Percentiles rank a stretch among this genome's conserved stretches.
Conservation (phyloP, 176 grass and related monocot species). For the Secale cereale region DNA sequence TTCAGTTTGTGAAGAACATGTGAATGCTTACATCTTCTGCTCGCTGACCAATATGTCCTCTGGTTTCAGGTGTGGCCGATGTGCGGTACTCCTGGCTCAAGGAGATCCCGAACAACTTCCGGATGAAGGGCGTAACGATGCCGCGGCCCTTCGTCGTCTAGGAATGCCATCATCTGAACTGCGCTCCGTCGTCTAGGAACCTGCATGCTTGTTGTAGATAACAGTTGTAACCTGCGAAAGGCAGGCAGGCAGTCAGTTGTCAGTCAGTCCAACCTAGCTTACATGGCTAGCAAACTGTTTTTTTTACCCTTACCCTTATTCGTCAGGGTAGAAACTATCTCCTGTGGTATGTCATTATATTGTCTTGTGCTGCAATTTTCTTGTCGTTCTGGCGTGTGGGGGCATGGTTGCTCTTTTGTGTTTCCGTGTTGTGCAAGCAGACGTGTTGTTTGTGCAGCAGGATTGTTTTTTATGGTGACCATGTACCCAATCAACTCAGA, state of each 20-base stretch:
- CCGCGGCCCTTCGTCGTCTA: constrained; percentile 24
- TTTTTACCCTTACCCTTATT: constrained; percentile 19
- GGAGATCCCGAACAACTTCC: constrained; percentile 38
- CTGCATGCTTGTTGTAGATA: constrained; percentile 37
- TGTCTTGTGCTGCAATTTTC: not conserved
- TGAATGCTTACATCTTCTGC: not conserved
- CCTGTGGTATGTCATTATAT: constrained; percentile 8
- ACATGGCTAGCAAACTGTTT: not conserved
- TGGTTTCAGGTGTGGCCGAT: constrained; percentile 41
- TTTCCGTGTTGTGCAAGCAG: not conserved
- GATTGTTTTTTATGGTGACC: not conserved
- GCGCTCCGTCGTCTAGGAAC: not conserved
- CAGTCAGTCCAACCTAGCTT: not conserved
- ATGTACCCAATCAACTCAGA: not conserved
- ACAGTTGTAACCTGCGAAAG: no score
- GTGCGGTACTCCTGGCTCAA: constrained; percentile 58
- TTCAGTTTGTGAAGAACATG: not conserved
- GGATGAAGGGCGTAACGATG: constrained; percentile 37
- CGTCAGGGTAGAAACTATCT: constrained; percentile 30
- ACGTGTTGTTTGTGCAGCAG: not conserved
- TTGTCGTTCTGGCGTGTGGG: not conserved
- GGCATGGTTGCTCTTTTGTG: not conserved
- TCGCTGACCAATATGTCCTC: constrained; percentile 5
- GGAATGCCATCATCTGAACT: not conserved
- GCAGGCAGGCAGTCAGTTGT: no score